Evolutionary conservation across 805 yeast genomes (phyloP).

Genomic region (Priceomyces castillae): DNA sequence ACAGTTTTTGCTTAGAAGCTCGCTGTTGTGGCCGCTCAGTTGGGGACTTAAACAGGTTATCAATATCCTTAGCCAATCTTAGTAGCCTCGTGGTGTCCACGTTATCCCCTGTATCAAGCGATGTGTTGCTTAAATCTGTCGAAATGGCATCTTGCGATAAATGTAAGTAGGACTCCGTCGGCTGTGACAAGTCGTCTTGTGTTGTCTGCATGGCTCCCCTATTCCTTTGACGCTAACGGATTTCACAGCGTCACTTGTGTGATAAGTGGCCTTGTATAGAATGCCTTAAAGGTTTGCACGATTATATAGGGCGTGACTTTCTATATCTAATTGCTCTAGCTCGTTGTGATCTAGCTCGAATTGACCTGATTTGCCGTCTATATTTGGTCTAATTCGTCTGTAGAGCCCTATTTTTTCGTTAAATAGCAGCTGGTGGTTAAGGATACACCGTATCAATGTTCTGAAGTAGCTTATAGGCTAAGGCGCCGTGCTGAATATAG

Average conservation of each 20-base stretch:
- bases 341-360: background rate
- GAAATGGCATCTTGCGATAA: conserved; percentile 22
- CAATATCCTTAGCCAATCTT: conserved; percentile 16
- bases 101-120: conserved; percentile 4
- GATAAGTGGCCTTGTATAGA: no score
- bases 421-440: background rate
- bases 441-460: background rate
- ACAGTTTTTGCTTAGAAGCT: background rate
- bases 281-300: no score
- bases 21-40: background rate
- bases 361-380: background rate
- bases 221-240: background rate
- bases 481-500: conserved; percentile 1
- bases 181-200: conserved; percentile 21
- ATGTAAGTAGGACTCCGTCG: conserved; percentile 30
- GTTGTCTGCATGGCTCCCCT: conserved; percentile 4
- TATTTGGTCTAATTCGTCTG: background rate
- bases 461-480: background rate
- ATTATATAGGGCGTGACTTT: background rate
- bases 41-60: conserved; percentile 3
- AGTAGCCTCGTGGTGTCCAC: conserved; percentile 11
- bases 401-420: background rate
- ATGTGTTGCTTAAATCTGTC: conserved; percentile 3
- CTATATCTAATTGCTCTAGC: background rate
- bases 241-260: background rate